Evolutionary conservation across 345 rosid genomes (phyloP).

Genomic region (Syzygium grande): DNA sequence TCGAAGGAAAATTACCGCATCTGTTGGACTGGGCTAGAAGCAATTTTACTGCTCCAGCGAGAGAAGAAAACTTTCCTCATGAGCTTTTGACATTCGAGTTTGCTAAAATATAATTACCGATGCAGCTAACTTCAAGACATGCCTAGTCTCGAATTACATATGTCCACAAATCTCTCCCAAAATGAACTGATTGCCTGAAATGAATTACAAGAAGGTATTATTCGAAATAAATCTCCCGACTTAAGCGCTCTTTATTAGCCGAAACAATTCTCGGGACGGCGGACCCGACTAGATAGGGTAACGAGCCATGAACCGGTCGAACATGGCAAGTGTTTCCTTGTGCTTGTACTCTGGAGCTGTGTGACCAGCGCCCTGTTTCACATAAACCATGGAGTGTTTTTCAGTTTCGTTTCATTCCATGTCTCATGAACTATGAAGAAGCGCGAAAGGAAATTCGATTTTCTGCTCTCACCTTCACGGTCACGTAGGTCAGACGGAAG

Average conservation of each 20-base stretch:
- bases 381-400: background rate
- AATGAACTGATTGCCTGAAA: background rate
- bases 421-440: background rate
- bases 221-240: background rate
- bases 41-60: background rate
- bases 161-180: background rate
- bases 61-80: background rate
- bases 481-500: constrained; percentile 23
- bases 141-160: background rate
- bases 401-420: background rate
- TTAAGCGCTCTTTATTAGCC: background rate
- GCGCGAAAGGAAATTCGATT: background rate
- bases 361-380: constrained; percentile 23
- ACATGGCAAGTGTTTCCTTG: constrained; percentile 14
- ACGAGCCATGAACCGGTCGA: constrained; percentile 20
- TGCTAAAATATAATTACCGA: background rate
- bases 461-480: constrained; percentile 15
- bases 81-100: background rate
- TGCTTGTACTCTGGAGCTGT: constrained; percentile 32
- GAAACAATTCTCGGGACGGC: background rate
- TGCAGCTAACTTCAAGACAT: background rate
- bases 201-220: background rate
- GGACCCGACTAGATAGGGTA: constrained; percentile 12
- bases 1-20: background rate
- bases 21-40: background rate